Evolutionary conservation across 139 green algal species (phyloP).

Genomic region (Dunaliella sp.): DNA sequence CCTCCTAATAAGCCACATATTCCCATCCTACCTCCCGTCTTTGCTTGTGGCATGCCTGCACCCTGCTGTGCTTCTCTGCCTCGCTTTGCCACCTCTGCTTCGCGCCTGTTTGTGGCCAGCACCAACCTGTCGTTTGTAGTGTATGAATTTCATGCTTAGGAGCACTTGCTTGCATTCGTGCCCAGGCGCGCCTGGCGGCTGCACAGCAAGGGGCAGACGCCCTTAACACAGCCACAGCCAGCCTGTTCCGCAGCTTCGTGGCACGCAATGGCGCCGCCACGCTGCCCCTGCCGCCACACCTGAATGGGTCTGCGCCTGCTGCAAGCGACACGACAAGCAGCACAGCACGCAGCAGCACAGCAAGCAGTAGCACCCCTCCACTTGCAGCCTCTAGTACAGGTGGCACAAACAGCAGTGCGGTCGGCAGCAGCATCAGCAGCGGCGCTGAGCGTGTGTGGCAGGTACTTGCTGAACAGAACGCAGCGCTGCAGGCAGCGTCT

Average conservation of each 20-base stretch:
- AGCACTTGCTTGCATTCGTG: no score
- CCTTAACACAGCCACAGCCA: not conserved
- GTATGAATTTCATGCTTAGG: no score
- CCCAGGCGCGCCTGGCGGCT: not conserved
- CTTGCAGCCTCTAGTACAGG: no score
- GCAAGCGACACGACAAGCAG: no score
- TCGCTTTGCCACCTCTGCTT: no score
- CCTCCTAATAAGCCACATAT: no score
- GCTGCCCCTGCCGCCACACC: not conserved
- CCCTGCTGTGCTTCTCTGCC: no score
- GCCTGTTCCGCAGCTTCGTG: not conserved
- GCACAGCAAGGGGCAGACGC: not conserved
- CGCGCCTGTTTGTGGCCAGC: no score
- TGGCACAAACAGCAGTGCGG: not conserved
- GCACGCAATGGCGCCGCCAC: not conserved
- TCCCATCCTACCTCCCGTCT: no score
- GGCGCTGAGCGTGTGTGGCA: not conserved
- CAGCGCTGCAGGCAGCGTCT: not conserved
- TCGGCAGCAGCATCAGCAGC: not conserved
- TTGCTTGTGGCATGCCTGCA: no score
- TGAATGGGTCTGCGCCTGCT: no score
- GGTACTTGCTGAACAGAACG: not conserved
- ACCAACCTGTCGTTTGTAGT: no score
- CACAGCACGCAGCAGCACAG: not conserved
- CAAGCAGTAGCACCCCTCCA: not conserved